Evolutionary conservation across 140 eudicot species (phyloP).

Genomic region (Flaveria floridana): DNA sequence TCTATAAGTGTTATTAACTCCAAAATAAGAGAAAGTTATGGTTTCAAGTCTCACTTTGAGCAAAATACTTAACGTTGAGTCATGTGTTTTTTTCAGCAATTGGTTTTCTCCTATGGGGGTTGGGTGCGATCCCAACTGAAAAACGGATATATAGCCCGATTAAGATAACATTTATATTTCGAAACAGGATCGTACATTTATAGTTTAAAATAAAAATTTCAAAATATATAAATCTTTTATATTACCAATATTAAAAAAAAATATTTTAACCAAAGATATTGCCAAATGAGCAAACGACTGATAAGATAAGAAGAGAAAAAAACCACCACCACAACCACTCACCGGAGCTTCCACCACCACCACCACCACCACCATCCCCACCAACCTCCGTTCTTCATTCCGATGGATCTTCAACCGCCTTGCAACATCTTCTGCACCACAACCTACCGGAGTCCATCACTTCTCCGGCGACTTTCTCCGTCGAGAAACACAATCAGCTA

Average conservation of each 20-base stretch:
- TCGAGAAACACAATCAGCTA: constrained; percentile 17
- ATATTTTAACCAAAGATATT: background rate
- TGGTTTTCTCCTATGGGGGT: no score
- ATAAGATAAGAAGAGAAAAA: constrained; percentile 31
- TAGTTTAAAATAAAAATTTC: no score
- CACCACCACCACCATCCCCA: constrained; percentile 27
- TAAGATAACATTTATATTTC: no score
- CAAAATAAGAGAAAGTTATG: no score
- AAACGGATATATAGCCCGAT: no score
- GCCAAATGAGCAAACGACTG: background rate
- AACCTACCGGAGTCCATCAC: constrained; percentile 38
- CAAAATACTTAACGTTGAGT: no score
- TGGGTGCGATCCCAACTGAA: no score
- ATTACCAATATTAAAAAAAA: background rate
- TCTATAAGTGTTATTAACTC: no score
- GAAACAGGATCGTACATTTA: no score
- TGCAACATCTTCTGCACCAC: constrained; percentile 44
- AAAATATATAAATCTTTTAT: background rate
- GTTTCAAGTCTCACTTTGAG: no score
- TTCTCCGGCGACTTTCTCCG: constrained; percentile 28
- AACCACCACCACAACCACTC: background rate
- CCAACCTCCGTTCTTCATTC: background rate
- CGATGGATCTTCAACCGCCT: constrained; percentile 59
- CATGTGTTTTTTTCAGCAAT: no score
- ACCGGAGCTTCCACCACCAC: constrained; percentile 14